Percentiles rank a stretch among this genome's conserved stretches.
Conservation (phyloP, 192 early-diverging fungal species). For the Mortierella hygrophila region DNA sequence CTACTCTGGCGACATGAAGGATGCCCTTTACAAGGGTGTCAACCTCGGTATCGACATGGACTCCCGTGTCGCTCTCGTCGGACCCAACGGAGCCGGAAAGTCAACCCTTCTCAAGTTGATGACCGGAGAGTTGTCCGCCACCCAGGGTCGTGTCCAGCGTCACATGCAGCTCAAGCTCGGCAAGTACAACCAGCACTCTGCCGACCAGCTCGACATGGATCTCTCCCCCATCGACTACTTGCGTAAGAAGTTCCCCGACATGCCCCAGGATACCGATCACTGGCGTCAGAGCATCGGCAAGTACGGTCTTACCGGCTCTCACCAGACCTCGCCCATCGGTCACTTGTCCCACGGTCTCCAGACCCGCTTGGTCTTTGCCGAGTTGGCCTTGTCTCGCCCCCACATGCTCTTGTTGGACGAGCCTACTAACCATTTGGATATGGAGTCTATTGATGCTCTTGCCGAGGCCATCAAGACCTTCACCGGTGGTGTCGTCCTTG, state of each 20-base stretch:
- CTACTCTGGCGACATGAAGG: conserved; percentile 86
- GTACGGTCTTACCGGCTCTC: conserved; percentile 93
- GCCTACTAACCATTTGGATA: conserved; percentile 98
- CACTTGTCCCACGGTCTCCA: conserved; percentile 96
- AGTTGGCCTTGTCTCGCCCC: conserved; percentile 88
- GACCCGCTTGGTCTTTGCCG: conserved; percentile 96
- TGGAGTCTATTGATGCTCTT: conserved; percentile 93
- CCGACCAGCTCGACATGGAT: conserved; percentile 94
- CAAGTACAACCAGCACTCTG: conserved; percentile 98
- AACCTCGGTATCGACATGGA: conserved; percentile 98
- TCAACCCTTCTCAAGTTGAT: conserved; percentile 98
- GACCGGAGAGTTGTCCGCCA: conserved; percentile 88
- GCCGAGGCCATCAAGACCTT: conserved; percentile 96
- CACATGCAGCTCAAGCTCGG: conserved; percentile 95
- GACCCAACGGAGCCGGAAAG: conserved; percentile 95
- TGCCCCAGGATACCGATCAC: conserved; percentile 85
- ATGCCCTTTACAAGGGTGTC: conserved; percentile 91
- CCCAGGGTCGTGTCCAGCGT: conserved; percentile 85
- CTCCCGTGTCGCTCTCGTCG: conserved; percentile 97
- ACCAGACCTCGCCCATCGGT: conserved; percentile 91
- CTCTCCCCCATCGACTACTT: conserved; percentile 93
- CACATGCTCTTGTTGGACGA: conserved; percentile 98
- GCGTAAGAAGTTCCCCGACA: conserved; percentile 83
- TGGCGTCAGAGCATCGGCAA: conserved; percentile 94
- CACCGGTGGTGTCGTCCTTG: conserved; percentile 96